Conservation (phyloP, 164 flowering plant species). For the Annona cherimola region DNA sequence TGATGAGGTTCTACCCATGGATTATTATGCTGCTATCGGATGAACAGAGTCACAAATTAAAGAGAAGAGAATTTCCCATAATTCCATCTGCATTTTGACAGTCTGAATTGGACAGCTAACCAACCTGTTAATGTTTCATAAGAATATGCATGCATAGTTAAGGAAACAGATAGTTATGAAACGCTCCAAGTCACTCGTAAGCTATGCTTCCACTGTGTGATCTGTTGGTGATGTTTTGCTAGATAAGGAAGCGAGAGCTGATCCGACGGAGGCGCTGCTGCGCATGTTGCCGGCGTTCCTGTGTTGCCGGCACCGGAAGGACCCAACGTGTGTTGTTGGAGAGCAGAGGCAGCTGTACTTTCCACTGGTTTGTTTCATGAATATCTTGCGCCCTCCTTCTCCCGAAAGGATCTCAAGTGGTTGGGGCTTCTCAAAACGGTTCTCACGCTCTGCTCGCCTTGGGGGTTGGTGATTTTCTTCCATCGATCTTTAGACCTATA, state of each 20-base stretch:
- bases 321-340: constrained; percentile 38
- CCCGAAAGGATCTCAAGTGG: neutral
- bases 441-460: neutral
- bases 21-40: no score
- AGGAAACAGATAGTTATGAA: no score
- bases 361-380: constrained; percentile 15
- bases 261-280: constrained; percentile 21
- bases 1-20: neutral
- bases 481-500: neutral
- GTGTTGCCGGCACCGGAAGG: constrained; percentile 40
- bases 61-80: no score
- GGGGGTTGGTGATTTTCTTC: neutral
- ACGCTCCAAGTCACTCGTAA: neutral
- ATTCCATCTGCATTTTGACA: no score
- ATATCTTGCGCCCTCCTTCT: neutral
- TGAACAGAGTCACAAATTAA: no score
- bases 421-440: neutral
- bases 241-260: constrained; percentile 23
- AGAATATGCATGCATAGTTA: neutral
- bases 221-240: constrained; percentile 4
- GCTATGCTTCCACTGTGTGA: neutral
- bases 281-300: constrained; percentile 9
- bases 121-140: neutral
- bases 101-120: neutral
- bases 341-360: constrained; percentile 30